Evolutionary conservation across 345 rosid genomes (phyloP).

Genomic region (Populus ilicifolia): DNA sequence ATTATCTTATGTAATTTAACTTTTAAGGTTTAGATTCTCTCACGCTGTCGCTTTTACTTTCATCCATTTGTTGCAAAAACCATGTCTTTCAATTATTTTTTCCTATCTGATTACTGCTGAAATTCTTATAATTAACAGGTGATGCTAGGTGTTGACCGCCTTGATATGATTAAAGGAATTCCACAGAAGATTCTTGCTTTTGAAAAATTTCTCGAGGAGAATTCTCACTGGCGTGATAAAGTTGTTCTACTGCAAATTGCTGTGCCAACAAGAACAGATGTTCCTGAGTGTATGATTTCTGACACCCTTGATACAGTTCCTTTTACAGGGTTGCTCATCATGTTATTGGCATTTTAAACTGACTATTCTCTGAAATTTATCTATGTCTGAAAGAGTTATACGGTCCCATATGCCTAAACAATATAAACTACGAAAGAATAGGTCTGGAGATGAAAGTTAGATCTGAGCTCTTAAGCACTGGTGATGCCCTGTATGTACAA

Average conservation of each 20-base stretch:
- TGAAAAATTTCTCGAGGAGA: constrained; percentile 98
- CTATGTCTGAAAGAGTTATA: not conserved
- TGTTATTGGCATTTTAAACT: not conserved
- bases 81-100: not conserved
- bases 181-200: constrained; percentile 98
- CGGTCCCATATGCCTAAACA: not conserved
- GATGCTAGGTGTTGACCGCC: constrained; percentile 98
- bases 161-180: constrained; percentile 99
- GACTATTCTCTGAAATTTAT: not conserved
- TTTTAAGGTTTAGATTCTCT: not conserved
- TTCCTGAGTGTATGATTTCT: constrained; percentile 81
- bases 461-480: not conserved
- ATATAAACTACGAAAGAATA: not conserved
- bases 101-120: not conserved
- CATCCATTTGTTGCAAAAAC: not conserved
- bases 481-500: not conserved
- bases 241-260: constrained; percentile 98
- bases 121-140: constrained; percentile 46
- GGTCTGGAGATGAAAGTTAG: not conserved
- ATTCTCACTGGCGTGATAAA: constrained; percentile 87
- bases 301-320: constrained; percentile 12
- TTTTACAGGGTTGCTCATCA: not conserved
- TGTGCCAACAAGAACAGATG: constrained; percentile 99
- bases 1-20: not conserved
- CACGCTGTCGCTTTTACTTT: not conserved